Percentiles rank a stretch among this genome's conserved stretches.
These are phyloP conservation scores for Centrapalus pauciflorus DNA, from an alignment of 129 eudicot species.

Conservation along the genomic window DNA sequence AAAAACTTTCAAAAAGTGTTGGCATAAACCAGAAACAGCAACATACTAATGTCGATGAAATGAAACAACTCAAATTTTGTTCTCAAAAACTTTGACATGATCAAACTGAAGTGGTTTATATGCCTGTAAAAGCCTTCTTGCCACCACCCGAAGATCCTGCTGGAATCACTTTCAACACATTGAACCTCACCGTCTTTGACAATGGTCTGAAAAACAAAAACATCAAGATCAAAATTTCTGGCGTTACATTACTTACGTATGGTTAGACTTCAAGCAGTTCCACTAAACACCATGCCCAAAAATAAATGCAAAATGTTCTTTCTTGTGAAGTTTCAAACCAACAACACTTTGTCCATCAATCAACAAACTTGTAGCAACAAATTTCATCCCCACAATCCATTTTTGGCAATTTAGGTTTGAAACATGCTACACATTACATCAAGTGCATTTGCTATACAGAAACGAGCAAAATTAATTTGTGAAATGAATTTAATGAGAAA, in stretches of 20 bases:
- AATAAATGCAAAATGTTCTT: too few relatives aligned
- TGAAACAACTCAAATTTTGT: background rate
- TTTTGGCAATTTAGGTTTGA: too few relatives aligned
- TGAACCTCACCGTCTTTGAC: constrained; percentile 41
- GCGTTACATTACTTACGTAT: too few relatives aligned
- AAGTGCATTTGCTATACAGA: too few relatives aligned
- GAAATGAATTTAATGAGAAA: background rate
- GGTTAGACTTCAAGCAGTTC: too few relatives aligned
- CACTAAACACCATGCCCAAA: too few relatives aligned
- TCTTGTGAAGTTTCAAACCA: too few relatives aligned
- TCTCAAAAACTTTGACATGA: constrained; percentile 20
- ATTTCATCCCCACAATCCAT: too few relatives aligned
- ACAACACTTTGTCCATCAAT: too few relatives aligned
- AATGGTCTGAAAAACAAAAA: constrained; percentile 25
- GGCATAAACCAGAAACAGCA: constrained; percentile 9
- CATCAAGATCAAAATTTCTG: background rate
- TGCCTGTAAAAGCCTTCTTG: constrained; percentile 39
- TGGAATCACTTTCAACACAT: constrained; percentile 40
- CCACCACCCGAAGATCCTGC: constrained; percentile 44
- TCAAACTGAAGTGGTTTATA: constrained; percentile 6
- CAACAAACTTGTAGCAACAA: too few relatives aligned
- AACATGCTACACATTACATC: too few relatives aligned
- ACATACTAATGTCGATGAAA: constrained; percentile 6
- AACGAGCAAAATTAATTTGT: background rate
- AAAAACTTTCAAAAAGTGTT: too few relatives aligned